Evolutionary conservation across 176 grass and related monocot genomes (phyloP).

Genomic region (Saccharum spontaneum): DNA sequence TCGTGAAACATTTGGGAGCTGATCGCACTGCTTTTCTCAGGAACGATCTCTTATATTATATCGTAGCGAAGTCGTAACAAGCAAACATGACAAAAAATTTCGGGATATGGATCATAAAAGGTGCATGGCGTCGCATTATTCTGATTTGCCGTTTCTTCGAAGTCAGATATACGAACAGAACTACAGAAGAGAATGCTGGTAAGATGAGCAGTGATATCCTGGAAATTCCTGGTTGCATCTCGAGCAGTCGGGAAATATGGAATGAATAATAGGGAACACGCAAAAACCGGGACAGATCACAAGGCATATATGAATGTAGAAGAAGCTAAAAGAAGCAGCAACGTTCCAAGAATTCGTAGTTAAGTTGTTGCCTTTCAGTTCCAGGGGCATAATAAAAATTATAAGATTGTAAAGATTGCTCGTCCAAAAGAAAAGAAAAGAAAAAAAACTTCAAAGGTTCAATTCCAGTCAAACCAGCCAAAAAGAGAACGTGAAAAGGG

Average conservation of each 20-base stretch:
- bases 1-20: not conserved
- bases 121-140: not conserved
- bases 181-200: not conserved
- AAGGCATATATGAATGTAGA: not conserved
- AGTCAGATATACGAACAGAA: not conserved
- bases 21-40: not conserved
- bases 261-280: not conserved
- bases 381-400: not conserved
- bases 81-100: not conserved
- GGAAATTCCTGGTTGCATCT: not conserved
- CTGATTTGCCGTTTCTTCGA: conserved; percentile 3
- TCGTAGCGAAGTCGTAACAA: not conserved
- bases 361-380: not conserved
- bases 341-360: not conserved
- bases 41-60: not conserved
- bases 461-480: not conserved
- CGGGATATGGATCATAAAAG: not conserved
- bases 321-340: not conserved
- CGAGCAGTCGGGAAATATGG: not conserved
- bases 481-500: too few relatives aligned
- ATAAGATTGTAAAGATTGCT: not conserved
- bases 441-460: not conserved
- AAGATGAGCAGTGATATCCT: not conserved
- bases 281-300: not conserved
- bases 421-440: not conserved